Evolutionary conservation across 352 stramenopile species (phyloP), one percentile per base, ranked within the genome.

Genomic region (Pythium aristosporum): DNA sequence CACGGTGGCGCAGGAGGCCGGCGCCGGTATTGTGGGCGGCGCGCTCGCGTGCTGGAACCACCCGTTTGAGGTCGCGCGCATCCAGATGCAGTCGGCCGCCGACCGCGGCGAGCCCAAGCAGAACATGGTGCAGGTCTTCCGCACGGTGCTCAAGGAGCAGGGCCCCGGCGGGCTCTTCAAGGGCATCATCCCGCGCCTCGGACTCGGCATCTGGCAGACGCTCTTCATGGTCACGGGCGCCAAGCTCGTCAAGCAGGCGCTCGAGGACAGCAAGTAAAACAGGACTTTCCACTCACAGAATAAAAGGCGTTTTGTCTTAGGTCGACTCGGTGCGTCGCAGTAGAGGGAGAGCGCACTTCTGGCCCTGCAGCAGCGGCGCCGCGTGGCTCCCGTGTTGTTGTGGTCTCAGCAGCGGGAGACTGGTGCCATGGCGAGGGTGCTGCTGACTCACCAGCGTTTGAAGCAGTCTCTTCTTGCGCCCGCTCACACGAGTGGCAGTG

Each of bases 201-300:
- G 85, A 4, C 79, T 96, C 12, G 87, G 85, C 54, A 93, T 97
- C 60, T 97, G 88, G 88, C 89, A 97, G 75, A 97, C 89, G 67
- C 80, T 97, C 46, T 97, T 97, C 67, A 97, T 97, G 89, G 89
- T 97, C 72, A 97, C 89, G 42, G 89, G 89, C 30, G 89, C 89
- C 32, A 97, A 97, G 76, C 81, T 97, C 47, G 79, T 97, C 63
- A 88, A 89, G 55, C 82, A 96, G 63, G 82, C 84, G 64, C 77
- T 96, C 11, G 84, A 91, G 59, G 74, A 89, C 63, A 74, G 53
- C 41, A 69, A 74, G 67, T 63, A 65, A 41, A 30, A 12, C 21
- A 9, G 32, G 28, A 23, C n/a, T n/a, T 48, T 23, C 3, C 25
- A 30, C 25, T 5, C 25, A 5, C 25, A 30, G 25, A 30, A 30